Base-by-base conservation (phyloP, 805 yeast genomes). In the Starmerella lactis-condensi region DNA sequence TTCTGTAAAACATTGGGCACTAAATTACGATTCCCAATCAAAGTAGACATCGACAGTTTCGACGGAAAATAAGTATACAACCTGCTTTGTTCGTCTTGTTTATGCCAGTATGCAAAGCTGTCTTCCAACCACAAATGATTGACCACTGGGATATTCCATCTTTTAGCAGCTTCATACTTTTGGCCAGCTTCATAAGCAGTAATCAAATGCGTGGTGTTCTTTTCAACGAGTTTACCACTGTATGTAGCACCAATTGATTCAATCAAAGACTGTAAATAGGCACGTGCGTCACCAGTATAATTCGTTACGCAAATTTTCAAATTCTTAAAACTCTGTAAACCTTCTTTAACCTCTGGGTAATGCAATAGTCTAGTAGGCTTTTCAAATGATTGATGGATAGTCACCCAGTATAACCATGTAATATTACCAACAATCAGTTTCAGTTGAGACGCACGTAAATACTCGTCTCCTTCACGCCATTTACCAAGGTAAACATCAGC, bases 91-190 rank as follows among this genome's bases (percentile, higher is more conserved):
- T 51, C 61, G 23, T 70, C 67, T 41, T 64, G 61, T 4, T 61
- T 41, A 30, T 53, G 55, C 83, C 89, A 76, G 28, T 61, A 52
- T 0, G 65, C 57, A 39, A 63, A 85, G 25, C 81, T 65, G 33
- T 77, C 83, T 46, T 85, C 96, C 10, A 85, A 53, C 98, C 98
- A 85, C 10, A 72, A 47, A 52, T 81, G 93, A 46, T 76, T 82
- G 1, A 78, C 72, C 2, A 75, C 58, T 19, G 62, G 61, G 15
- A 78, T 54, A 6, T 50, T 48, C 93, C 94, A 82, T 38, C 63
- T 62, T 22, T 58, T 48, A 0, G 89, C 91, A 12, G 82, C 79
- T 8, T 63, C 65, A 45, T 66, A 79, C 53, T 85, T 85, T 34
- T 64, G 67, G 2, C 98, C 95, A 11, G 48, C 48, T 0, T 75